Conservation (phyloP, 805 yeast species). For the Grigorovia yakushimaensis region DNA sequence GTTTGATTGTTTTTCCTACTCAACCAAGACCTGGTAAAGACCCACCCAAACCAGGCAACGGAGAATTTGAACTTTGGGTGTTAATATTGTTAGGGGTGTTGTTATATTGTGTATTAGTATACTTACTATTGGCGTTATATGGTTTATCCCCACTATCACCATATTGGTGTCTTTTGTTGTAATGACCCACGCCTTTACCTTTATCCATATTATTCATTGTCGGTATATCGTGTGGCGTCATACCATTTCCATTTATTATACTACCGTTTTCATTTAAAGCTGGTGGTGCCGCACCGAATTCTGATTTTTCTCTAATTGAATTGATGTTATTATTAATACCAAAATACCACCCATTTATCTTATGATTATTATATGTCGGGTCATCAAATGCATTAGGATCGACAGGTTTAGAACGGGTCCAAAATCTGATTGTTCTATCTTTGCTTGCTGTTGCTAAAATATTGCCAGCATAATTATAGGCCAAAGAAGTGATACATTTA, state of each 20-base stretch:
- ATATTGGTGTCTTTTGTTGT: not conserved
- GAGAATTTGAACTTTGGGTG: not conserved
- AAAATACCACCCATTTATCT: conserved; percentile 47
- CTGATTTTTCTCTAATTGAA: conserved; percentile 27
- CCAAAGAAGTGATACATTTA: conserved; percentile 79
- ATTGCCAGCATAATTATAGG: conserved; percentile 93
- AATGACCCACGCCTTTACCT: not conserved
- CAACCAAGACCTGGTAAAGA: conserved; percentile 5
- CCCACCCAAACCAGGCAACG: conserved; percentile 9
- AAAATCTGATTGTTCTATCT: conserved; percentile 84
- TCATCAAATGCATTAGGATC: conserved; percentile 78
- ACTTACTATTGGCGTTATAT: no score
- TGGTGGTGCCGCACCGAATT: conserved; percentile 29
- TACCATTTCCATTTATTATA: not conserved
- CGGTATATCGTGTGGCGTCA: not conserved
- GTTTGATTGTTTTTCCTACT: no score
- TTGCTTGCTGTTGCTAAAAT: conserved; percentile 85
- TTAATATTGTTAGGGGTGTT: not conserved
- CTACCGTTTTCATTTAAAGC: not conserved
- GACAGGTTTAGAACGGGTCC: conserved; percentile 89
- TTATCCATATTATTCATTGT: not conserved
- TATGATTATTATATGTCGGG: conserved; percentile 64
- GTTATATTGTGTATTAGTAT: not conserved
- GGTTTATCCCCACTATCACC: not conserved
- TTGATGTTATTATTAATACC: conserved; percentile 32